Conservation (phyloP, 1,284 basidiomycete genomes). For the Schizophyllum amplum region DNA sequence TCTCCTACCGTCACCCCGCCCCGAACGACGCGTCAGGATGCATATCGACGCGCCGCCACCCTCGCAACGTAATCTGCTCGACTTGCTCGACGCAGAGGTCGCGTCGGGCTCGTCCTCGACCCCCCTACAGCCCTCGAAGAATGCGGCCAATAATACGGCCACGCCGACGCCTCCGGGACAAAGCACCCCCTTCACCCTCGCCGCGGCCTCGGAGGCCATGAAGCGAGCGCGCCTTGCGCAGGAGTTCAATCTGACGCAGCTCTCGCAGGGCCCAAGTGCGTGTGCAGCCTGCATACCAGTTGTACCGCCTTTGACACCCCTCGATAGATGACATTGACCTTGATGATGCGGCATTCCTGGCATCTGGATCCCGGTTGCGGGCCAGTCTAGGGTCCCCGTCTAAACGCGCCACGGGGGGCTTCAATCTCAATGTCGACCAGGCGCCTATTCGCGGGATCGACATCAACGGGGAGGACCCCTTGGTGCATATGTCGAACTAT, state of each 20-base stretch:
- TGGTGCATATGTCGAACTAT: slow-evolving; percentile 39
- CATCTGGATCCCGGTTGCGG: background rate
- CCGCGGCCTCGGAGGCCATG: background rate
- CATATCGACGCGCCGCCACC: background rate
- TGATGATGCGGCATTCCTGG: background rate
- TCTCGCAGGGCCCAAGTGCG: background rate
- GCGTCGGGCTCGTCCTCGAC: background rate
- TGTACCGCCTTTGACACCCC: background rate
- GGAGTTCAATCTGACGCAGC: background rate
- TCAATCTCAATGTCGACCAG: slow-evolving; percentile 36
- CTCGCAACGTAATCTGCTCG: background rate
- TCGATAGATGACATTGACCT: background rate
- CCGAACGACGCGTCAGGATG: background rate
- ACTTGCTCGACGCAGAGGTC: background rate
- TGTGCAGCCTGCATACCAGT: background rate
- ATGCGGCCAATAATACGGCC: background rate
- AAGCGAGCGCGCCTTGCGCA: background rate
- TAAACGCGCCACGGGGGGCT: slow-evolving; percentile 19
- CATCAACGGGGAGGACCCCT: slow-evolving; percentile 34
- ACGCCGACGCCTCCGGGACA: background rate
- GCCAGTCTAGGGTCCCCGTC: background rate
- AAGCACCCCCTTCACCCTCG: background rate
- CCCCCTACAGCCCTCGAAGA: background rate
- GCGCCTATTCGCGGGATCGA: slow-evolving; percentile 35
- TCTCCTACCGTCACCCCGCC: background rate